Base-by-base conservation (phyloP, 305 asterid species). In the Lippia alba region DNA sequence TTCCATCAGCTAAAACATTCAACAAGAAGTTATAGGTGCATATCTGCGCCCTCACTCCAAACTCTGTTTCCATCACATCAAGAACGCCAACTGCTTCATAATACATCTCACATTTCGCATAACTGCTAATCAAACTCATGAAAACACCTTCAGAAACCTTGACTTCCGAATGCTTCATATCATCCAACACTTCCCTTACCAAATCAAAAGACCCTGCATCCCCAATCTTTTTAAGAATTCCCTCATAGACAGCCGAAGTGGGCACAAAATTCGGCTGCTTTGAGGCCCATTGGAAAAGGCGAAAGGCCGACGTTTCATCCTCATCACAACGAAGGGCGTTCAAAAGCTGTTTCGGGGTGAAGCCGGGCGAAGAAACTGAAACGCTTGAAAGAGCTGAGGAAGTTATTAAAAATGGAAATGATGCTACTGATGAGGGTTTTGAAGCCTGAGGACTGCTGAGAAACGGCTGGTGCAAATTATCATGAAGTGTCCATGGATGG, bases 1-100 rank as follows among this genome's bases (percentile, higher is more conserved):
- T 84, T 24, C 95, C 96, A 58, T 94, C 95, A 65, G 89, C 96
- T 60, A 94, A 96, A 48, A 88, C 84, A 78, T 94, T 94, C 87
- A 94, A 79, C 85, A 91, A 69, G 46, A 79, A 74, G 75, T 91
- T 91, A 66, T 78, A 94, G 34, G 83, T 82, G 70, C 76, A 84
- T 19, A 93, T 84, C 12, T 85, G 84, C 0, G 97, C 88, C 66
- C 65, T 74, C 69, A 91, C 76, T 8, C 80, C 76, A 60, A 83
- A 94, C 55, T 86, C 96, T 5, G 80, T 64, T 64, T 81, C 87
- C 99, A 91, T 94, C 77, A 81, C 49, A 69, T 81, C 83, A 71
- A 94, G 89, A 64, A 91, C 91, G 14, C 74, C 81, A 75, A 88
- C 76, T 14, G 91, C 96, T 44, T 91, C 95, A 61, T 88, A 85